These are phyloP conservation scores for Schoenoplectus tabernaemontani DNA, from an alignment of 202 grass and related monocot species.

Conservation along the genomic window DNA sequence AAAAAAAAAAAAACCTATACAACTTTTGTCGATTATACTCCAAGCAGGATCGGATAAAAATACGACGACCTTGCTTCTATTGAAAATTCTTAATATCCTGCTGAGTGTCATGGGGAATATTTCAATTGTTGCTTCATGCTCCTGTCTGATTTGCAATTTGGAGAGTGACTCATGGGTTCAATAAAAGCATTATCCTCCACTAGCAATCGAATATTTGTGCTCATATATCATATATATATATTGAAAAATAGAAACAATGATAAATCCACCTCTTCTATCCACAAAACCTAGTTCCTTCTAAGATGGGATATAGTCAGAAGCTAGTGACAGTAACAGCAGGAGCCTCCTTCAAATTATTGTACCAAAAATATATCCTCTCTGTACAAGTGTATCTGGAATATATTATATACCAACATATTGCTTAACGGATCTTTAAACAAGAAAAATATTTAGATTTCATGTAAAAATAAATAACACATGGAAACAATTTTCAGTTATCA, in stretches of 20 bases:
- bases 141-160: neutral
- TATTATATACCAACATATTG: neutral
- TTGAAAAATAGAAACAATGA: too few relatives aligned
- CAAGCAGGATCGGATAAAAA: neutral
- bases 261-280: neutral
- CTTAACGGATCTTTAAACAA: neutral
- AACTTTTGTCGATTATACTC: neutral
- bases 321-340: neutral
- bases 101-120: neutral
- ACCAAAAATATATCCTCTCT: neutral
- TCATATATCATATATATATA: neutral
- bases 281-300: neutral
- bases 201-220: neutral
- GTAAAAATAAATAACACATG: neutral
- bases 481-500: neutral
- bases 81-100: too few relatives aligned
- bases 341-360: neutral
- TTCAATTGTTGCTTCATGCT: neutral
- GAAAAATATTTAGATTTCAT: too few relatives aligned
- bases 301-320: neutral
- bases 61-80: too few relatives aligned
- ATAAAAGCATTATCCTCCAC: neutral
- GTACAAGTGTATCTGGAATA: neutral
- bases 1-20: neutral
- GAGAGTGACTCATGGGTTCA: neutral